phyloP scores from a whole-genome alignment of 345 rosid genomes.

The Excoecaria agallocha region DNA sequence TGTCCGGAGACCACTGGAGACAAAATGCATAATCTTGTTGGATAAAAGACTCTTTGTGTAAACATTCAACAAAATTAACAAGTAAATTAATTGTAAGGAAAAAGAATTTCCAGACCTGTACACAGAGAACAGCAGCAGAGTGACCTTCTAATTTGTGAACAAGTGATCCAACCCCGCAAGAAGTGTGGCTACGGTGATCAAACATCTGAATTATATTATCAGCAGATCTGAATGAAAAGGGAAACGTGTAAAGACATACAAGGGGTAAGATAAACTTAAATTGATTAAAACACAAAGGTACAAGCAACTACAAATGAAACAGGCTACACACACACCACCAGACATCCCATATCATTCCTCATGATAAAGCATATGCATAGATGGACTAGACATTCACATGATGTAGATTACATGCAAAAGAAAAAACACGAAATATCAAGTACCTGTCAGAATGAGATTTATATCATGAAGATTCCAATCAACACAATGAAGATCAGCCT shows the following conservation, averaged over 20 bases:
- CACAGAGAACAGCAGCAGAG: conserved; percentile 82
- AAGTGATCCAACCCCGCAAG: conserved; percentile 62
- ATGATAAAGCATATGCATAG: background rate
- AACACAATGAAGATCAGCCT: conserved; percentile 66
- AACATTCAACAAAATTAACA: background rate
- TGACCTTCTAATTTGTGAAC: conserved; percentile 75
- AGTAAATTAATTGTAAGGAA: background rate
- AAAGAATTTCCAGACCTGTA: conserved; percentile 48
- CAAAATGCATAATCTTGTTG: background rate
- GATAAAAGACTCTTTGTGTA: background rate
- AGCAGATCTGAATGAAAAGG: conserved; percentile 45
- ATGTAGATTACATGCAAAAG: background rate
- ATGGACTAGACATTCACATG: background rate
- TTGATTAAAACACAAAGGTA: background rate
- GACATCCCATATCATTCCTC: background rate
- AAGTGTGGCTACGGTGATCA: conserved; percentile 53
- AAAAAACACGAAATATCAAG: background rate
- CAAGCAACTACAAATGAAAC: background rate
- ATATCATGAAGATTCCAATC: conserved; percentile 71
- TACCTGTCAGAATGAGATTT: conserved; percentile 70
- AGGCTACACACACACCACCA: background rate
- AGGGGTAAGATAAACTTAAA: background rate
- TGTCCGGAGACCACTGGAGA: conserved; percentile 37
- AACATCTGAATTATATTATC: conserved; percentile 52
- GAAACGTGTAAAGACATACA: background rate